Evolutionary conservation across 2,329 filamentous ascomycete genomes (phyloP).

Genomic region (Setomelanomma holmii): DNA sequence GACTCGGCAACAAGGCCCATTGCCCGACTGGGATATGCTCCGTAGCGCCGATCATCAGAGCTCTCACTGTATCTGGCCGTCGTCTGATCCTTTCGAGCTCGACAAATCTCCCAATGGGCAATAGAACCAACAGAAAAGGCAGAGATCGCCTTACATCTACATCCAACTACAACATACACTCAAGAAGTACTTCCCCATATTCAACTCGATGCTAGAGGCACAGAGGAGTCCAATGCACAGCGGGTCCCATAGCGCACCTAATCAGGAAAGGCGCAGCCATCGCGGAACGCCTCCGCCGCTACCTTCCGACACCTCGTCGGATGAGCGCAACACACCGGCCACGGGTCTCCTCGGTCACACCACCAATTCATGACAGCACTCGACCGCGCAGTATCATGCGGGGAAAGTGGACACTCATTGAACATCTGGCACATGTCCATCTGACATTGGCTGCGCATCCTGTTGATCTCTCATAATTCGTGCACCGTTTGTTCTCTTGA

Average conservation of each 20-base stretch:
- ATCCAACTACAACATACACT: too few species aligned
- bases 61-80: too few species aligned
- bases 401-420: conserved; percentile 14
- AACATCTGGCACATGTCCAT: conserved; percentile 1
- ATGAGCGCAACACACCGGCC: conserved; percentile 31
- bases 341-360: conserved; percentile 20
- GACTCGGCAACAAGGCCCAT: background rate
- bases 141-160: too few species aligned
- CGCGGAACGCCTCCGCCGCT: conserved; percentile 25
- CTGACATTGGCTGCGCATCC: conserved; percentile 7
- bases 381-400: conserved; percentile 8
- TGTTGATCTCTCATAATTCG: conserved; percentile 10
- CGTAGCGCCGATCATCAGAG: background rate
- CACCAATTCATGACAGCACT: conserved; percentile 17
- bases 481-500: background rate
- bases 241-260: conserved; percentile 7
- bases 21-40: background rate
- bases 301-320: conserved; percentile 29
- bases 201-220: too few species aligned
- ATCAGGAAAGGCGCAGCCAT: conserved; percentile 14
- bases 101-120: too few species aligned
- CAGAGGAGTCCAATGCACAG: too few species aligned
- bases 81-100: too few species aligned
- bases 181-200: too few species aligned
- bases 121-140: too few species aligned